Evolutionary conservation across 2,329 filamentous ascomycete genomes (phyloP), one percentile per base, ranked within the genome.

Genomic region (Raffaelea ambrosiae): DNA sequence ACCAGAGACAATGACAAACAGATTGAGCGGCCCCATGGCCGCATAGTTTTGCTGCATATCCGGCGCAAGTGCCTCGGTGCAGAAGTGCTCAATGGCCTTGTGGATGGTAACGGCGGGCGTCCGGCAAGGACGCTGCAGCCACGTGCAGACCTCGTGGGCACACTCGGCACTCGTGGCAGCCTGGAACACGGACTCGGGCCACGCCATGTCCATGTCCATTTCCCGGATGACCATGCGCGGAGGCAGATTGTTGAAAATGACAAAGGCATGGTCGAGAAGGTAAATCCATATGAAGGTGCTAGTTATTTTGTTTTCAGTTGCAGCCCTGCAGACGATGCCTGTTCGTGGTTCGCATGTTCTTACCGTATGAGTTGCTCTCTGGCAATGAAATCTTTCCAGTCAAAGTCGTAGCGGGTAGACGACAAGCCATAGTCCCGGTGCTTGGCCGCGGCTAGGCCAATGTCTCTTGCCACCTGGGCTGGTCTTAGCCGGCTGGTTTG

Each of bases 191-290:
- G 47, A 40, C 29, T 49, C 47, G 9, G 47, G 47, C 36, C 16
- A 49, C 36, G 47, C 47, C 29, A 41, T 38, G 43, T 46, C 42
- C 47, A 49, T 49, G 29, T 31, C 47, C 47, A 49, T 49, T 23
- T 49, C 47, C n/a, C 44, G 42, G 38, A 49, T 46, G 22, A 49
- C 43, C 20, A 49, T 16, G 21, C 47, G 47, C 3, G 47, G 42
- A 3, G 47, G 47, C n/a, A 49, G 47, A 35, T 49, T 49, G 47
- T 49, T 49, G 39, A 49, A 49, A 21, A 49, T 49, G 21, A 31
- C 47, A 46, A 49, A 49, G 2, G 47, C 47, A 2, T 49, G 47
- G 36, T 49, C 47, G 5, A 49, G 21, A 20, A 49, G 19, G 4
- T 29, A 49, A 8, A 49, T 46, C 47, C 47, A 49, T 2, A 49